Base-by-base conservation (phyloP, 1,139 yeast genomes). In the Saccharomyces pastorianus region DNA sequence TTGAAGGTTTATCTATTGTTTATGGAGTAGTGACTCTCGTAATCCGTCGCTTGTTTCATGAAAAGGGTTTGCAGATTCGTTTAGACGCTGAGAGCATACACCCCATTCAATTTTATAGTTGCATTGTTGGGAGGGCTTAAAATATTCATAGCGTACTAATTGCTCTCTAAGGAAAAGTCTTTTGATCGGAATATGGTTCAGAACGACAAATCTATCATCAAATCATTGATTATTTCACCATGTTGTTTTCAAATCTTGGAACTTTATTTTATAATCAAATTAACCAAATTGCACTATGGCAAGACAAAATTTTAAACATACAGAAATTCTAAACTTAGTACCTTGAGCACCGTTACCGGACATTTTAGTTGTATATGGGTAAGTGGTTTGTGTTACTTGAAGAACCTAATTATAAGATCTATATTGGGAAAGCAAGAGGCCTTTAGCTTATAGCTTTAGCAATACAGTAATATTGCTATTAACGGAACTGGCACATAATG, bases 291-390 rank as follows among this genome's bases (percentile, higher is more conserved):
- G 13, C 44, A 38, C 11, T 17, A 13, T 38, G 44, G 44, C 23
- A 38, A 17, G 11, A 47, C 46, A 34, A 32, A 27, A 25, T 41
- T 52, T 48, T 54, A 54, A 67, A 85, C 96, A 79, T 87, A 88
- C 95, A 79, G 97, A 89, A 91, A 91, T 88, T 84, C 96, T 89
- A 88, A 87, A 93, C 84, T 93, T 93, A 87, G 90, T 93, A 84
- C 99, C 99, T 81, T 96, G 88, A 83, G 96, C 93, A 84, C 95
- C 95, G 77, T 85, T 82, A 75, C 85, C 85, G 75, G 89, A 84
- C 89, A 84, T 84, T 75, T 73, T 75, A 61, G 60, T 63, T 51
- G n/a, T 26, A 47, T 49, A 31, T 41, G 41, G 48, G 23, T 47
- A 28, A 26, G 27, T 46, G 9, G 7, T 38, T 38, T 38, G 25